Evolutionary conservation across 257 asterid genomes (phyloP).

Genomic region (Linaria vulgaris): DNA sequence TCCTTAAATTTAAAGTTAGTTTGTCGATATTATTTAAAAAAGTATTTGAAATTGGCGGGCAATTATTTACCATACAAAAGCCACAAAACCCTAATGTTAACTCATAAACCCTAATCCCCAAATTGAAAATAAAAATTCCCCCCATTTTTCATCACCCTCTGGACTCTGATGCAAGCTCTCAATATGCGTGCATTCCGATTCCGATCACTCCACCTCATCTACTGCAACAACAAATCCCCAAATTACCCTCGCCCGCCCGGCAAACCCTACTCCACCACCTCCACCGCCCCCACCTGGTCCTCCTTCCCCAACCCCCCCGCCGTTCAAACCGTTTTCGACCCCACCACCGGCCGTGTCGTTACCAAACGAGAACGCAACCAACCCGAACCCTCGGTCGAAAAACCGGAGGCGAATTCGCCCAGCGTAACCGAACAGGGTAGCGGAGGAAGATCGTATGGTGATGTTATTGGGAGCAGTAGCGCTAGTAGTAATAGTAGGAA

Average conservation of each 20-base stretch:
- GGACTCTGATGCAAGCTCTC: slow-evolving; percentile 37
- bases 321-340: slow-evolving; percentile 53
- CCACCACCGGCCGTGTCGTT: slow-evolving; percentile 45
- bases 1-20: no score
- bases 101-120: slow-evolving; percentile 14
- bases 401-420: slow-evolving; percentile 21
- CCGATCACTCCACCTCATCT: slow-evolving; percentile 40
- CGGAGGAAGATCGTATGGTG: slow-evolving; percentile 50
- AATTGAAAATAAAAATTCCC: slow-evolving; percentile 18
- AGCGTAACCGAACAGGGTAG: slow-evolving; percentile 30
- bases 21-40: no score
- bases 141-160: slow-evolving; percentile 7
- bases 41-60: slow-evolving; percentile 22
- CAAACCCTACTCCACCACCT: slow-evolving; percentile 35
- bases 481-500: slow-evolving; percentile 38
- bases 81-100: slow-evolving; percentile 24
- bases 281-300: slow-evolving; percentile 43
- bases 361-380: slow-evolving; percentile 35
- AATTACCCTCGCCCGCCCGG: slow-evolving; percentile 36
- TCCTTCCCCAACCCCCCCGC: slow-evolving; percentile 27
- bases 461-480: slow-evolving; percentile 43
- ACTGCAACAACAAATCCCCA: slow-evolving; percentile 34
- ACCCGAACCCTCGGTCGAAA: slow-evolving; percentile 22
- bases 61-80: not conserved
- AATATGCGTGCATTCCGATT: slow-evolving; percentile 58